Base-by-base conservation (phyloP, 345 rosid genomes). In the Hirschfeldia incana region DNA sequence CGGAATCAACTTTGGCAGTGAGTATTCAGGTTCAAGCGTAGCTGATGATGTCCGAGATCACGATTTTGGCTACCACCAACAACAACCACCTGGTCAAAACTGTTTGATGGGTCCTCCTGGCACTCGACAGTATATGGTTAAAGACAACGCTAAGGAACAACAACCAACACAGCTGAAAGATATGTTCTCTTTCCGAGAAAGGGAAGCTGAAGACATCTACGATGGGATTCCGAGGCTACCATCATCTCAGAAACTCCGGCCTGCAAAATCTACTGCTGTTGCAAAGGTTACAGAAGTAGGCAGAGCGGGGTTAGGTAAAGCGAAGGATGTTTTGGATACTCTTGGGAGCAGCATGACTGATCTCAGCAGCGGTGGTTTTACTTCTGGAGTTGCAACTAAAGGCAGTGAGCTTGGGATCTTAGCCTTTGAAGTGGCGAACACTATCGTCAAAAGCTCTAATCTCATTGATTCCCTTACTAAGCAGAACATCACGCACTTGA, bases 311-410 rank as follows among this genome's bases (percentile, higher is more conserved):
- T 80, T 89, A 15, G 94, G 87, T 67, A 91, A 87, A 79, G 97
- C 98, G 16, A 88, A 88, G 62, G 94, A 94, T 62, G 97, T 92
- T 65, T 82, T 94, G 80, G 98, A 94, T 84, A 89, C 91, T 4
- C 94, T 94, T 63, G 94, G 97, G 32, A 94, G 98, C 78, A 92
- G 97, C 83, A 86, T 94, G 97, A 85, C 97, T 12, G 92, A 85
- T 87, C 87, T 94, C 61, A 90, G 88, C 78, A 81, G 77, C 10
- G 79, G 89, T 76, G 96, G 96, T 53, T 94, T 92, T 73, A 84
- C 87, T 68, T 85, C 94, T 9, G 93, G 92, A 76, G 82, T 85
- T 76, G 85, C 90, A 59, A 83, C 88, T 29, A 94, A 89, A 85
- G 95, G 97, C 70, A 88, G 70, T 75, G 91, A 87, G 73, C 87